These are phyloP conservation scores for Micractinium sp. DNA, from an alignment of 139 green algal species.

Conservation along the genomic window DNA sequence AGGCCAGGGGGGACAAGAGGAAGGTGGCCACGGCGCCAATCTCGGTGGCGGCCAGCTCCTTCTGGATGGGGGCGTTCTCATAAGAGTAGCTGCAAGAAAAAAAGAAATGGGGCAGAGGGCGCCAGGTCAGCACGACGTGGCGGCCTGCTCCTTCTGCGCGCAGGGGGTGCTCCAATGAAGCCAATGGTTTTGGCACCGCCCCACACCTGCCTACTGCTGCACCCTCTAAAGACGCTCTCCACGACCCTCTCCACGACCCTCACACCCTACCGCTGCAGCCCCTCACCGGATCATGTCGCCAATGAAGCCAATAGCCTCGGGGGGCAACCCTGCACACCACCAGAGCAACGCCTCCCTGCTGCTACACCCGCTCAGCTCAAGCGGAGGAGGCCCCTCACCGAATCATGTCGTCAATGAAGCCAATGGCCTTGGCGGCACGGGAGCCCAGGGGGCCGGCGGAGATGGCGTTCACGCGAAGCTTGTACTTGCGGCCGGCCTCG, in stretches of 20 bases:
- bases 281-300: too few species aligned
- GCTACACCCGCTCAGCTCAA: too few species aligned
- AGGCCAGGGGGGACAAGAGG: slow-evolving; percentile 92
- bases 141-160: slow-evolving; percentile 92
- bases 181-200: too few species aligned
- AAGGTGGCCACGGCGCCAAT: slow-evolving; percentile 90
- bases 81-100: slow-evolving; percentile 73
- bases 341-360: background rate
- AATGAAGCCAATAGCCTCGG: too few species aligned
- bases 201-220: too few species aligned
- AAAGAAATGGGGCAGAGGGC: background rate
- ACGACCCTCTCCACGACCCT: too few species aligned
- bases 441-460: slow-evolving; percentile 93
- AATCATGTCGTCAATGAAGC: slow-evolving; percentile 99
- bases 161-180: too few species aligned
- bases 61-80: slow-evolving; percentile 95
- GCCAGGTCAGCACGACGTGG: slow-evolving; percentile 10
- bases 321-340: too few species aligned
- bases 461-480: slow-evolving; percentile 85
- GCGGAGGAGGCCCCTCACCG: too few species aligned
- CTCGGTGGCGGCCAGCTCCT: slow-evolving; percentile 88
- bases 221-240: too few species aligned
- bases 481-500: slow-evolving; percentile 94
- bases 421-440: slow-evolving; percentile 96
- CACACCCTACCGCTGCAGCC: too few species aligned